Conservation (phyloP, 345 rosid species). For the Triadica sebifera region DNA sequence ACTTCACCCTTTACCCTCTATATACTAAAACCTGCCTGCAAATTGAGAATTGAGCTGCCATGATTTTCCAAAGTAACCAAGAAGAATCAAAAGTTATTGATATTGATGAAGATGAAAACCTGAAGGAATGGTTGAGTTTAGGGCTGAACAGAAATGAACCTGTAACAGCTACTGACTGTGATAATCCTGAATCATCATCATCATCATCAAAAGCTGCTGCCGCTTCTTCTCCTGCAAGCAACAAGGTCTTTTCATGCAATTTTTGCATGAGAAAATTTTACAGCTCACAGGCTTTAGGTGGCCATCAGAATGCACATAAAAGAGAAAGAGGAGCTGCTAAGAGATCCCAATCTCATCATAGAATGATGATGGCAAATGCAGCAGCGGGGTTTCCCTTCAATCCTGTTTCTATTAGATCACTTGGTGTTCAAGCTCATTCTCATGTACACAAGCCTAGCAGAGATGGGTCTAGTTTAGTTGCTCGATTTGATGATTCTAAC, state of each 20-base stretch:
- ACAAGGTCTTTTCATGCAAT: conserved; percentile 41
- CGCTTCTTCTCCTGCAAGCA: background rate
- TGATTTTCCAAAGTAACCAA: conserved; percentile 27
- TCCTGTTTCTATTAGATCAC: conserved; percentile 27
- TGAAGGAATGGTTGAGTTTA: conserved; percentile 40
- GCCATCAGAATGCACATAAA: conserved; percentile 54
- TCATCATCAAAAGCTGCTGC: conserved; percentile 11
- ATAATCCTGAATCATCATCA: conserved; percentile 3
- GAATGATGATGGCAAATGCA: conserved; percentile 30
- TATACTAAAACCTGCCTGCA: background rate
- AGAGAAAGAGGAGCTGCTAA: conserved; percentile 45
- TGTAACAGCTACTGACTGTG: conserved; percentile 6
- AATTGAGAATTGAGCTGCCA: conserved; percentile 7
- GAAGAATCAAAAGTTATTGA: conserved; percentile 22
- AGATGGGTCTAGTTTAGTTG: conserved; percentile 26
- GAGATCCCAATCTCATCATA: conserved; percentile 36
- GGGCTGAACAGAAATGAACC: conserved; percentile 23
- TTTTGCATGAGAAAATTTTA: conserved; percentile 48
- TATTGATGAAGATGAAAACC: conserved; percentile 15
- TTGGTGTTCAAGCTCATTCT: conserved; percentile 43
- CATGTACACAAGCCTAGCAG: conserved; percentile 34
- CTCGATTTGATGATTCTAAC: conserved; percentile 23
- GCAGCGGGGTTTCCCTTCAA: conserved; percentile 21
- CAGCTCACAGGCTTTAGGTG: conserved; percentile 54
- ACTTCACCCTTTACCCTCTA: conserved; percentile 13